Evolutionary conservation across 495 filamentous ascomycete genomes (phyloP), one percentile per base, ranked within the genome.

Genomic region (Chaetomium tenue): DNA sequence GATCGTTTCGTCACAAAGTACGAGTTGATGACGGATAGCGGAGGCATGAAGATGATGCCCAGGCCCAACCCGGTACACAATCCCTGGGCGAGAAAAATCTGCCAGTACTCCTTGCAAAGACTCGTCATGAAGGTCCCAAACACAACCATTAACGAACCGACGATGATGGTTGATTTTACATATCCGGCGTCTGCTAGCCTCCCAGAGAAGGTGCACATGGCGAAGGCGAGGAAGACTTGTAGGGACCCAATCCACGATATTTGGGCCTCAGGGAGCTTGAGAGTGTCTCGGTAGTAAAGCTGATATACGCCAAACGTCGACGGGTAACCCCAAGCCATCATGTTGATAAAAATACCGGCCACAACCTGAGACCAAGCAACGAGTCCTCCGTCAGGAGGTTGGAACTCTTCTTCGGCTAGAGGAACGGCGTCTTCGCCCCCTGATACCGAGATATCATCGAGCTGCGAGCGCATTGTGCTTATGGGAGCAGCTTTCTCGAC

Each of bases 171-270:
- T 40, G 72, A 71, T 26, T 70, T 72, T 28, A 76, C 63, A 64
- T 77, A 78, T 37, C 79, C 79, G 9, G 77, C 77, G 64, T 82
- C 78, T 2, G 77, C 71, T 8, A 77, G 72, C 0, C 78, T 66
- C 1, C 78, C 79, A 25, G 78, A 78, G 56, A 77, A 44, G 18
- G 70, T 74, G 67, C 79, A 79, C 30, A 71, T 68, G 16, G 64
- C 56, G 61, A 76, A 77, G 60, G 75, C 75, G 9, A 82, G 70
- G 56, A 81, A 81, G 48, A 76, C 68, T 68, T 81, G 78, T 13
- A 80, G 48, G 18, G 78, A 81, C 22, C 79, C 79, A 57, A 81
- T 79, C 79, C 78, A 82, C 0, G 77, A 78, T 23, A 82, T 71
- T 37, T 77, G 73, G 3, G 76, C 63, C 9, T 76, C 66, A 16